Percentiles rank a stretch among this genome's conserved stretches.
Conservation (phyloP, 495 filamentous ascomycete genomes). For the Penicillium bovifimosum region DNA sequence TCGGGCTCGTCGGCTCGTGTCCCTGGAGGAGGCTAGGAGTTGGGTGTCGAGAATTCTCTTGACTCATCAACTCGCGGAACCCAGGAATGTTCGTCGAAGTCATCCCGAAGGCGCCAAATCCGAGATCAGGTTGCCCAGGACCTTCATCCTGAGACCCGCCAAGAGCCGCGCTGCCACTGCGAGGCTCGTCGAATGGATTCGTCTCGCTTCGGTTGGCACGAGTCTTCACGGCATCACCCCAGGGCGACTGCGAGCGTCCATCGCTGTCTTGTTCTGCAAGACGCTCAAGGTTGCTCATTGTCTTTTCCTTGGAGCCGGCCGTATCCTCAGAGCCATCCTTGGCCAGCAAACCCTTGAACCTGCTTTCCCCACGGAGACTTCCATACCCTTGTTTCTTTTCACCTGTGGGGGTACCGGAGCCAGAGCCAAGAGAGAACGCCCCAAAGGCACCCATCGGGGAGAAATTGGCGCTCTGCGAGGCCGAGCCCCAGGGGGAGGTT, state of each 20-base stretch:
- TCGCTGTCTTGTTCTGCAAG: slow-evolving; percentile 47
- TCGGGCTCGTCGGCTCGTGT: slow-evolving; percentile 76
- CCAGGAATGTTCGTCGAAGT: slow-evolving; percentile 63
- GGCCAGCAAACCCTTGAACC: slow-evolving; percentile 76
- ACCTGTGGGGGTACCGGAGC: slow-evolving; percentile 43
- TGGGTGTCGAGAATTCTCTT: slow-evolving; percentile 53
- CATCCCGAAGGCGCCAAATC: slow-evolving; percentile 73
- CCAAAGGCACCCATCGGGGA: slow-evolving; percentile 83
- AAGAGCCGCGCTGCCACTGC: slow-evolving; percentile 71
- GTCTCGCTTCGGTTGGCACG: slow-evolving; percentile 63
- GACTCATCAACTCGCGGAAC: slow-evolving; percentile 57
- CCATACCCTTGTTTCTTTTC: slow-evolving; percentile 69
- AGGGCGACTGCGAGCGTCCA: slow-evolving; percentile 44
- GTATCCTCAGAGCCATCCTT: slow-evolving; percentile 70
- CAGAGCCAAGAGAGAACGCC: slow-evolving; percentile 63
- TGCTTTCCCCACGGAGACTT: slow-evolving; percentile 67
- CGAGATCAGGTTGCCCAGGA: slow-evolving; percentile 44
- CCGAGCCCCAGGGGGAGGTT: slow-evolving; percentile 63
- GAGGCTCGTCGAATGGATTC: slow-evolving; percentile 70
- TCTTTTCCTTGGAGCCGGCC: slow-evolving; percentile 48
- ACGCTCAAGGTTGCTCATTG: slow-evolving; percentile 46
- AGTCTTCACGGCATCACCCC: slow-evolving; percentile 47
- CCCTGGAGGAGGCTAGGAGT: slow-evolving; percentile 50
- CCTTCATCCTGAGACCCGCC: slow-evolving; percentile 72
- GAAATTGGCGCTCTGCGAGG: slow-evolving; percentile 53